These are phyloP conservation scores for Fusarium sp. DNA, from an alignment of 2,329 filamentous ascomycete species.

Conservation along the genomic window DNA sequence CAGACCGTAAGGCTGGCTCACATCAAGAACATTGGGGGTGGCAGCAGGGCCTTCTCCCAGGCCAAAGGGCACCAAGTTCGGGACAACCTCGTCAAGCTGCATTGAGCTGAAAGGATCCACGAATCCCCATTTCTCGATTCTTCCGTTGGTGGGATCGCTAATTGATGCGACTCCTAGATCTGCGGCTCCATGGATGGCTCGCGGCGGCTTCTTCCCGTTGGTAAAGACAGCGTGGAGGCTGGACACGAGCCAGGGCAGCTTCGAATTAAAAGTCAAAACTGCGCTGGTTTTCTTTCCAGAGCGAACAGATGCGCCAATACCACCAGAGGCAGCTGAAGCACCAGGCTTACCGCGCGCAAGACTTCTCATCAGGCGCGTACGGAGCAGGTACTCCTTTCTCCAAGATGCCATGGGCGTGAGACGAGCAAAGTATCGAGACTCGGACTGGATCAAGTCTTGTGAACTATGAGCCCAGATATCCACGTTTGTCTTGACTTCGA, in stretches of 20 bases:
- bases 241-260: conserved; percentile 81
- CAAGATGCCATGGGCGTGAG: conserved; percentile 89
- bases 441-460: conserved; percentile 70
- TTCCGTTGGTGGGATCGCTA: conserved; percentile 82
- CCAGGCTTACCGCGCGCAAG: conserved; percentile 83
- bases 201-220: conserved; percentile 77
- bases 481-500: conserved; percentile 47
- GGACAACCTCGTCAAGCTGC: conserved; percentile 82
- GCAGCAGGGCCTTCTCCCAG: conserved; percentile 82
- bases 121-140: conserved; percentile 83
- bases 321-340: conserved; percentile 61
- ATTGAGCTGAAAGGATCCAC: conserved; percentile 79
- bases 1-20: conserved; percentile 86
- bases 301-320: conserved; percentile 62
- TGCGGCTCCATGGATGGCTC: conserved; percentile 84
- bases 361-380: conserved; percentile 85
- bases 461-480: conserved; percentile 57
- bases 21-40: conserved; percentile 87
- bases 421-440: conserved; percentile 82
- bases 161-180: conserved; percentile 81
- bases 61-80: conserved; percentile 80
- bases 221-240: conserved; percentile 82
- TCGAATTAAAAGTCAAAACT: conserved; percentile 86
- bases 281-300: conserved; percentile 75
- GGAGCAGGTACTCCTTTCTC: conserved; percentile 93